phyloP scores from a whole-genome alignment of 495 filamentous ascomycete genomes.

The Podospora sp. region DNA sequence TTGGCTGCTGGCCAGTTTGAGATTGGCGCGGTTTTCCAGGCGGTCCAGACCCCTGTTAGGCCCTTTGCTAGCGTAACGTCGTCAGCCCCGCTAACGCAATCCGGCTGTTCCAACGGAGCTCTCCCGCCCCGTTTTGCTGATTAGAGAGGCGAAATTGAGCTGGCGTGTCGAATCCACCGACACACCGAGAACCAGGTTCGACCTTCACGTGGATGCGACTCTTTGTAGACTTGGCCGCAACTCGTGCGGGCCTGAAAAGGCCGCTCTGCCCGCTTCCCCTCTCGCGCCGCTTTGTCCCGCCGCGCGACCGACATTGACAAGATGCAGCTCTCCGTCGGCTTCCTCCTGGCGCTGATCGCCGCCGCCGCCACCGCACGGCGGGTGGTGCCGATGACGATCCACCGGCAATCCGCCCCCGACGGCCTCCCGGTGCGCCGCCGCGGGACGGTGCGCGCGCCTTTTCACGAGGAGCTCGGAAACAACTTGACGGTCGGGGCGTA shows the following conservation, averaged over 20 bases:
- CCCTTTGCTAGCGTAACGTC: background rate
- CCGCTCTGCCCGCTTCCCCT: background rate
- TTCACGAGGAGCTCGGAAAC: slow-evolving; percentile 15
- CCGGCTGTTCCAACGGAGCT: background rate
- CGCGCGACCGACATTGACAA: background rate
- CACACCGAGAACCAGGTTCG: background rate
- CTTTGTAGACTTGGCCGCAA: background rate
- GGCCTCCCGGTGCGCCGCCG: background rate
- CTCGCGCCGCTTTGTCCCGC: background rate
- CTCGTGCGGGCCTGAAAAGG: background rate
- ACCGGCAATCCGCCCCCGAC: background rate
- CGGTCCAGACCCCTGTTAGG: background rate
- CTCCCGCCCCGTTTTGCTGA: background rate
- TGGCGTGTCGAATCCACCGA: background rate
- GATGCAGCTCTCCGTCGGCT: background rate
- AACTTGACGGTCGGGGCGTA: slow-evolving; percentile 44
- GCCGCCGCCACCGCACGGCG: background rate
- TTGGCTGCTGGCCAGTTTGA: background rate
- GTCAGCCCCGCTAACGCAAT: background rate
- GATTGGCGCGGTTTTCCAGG: background rate
- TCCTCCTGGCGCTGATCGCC: background rate
- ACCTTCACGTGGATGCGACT: background rate
- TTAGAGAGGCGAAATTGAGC: background rate
- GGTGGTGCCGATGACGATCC: background rate
- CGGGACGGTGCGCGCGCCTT: background rate